A percentile compares a stretch with the other conserved stretches of the same genome.
Evolutionary conservation across 2,329 filamentous ascomycete species (phyloP).

Genomic region (Celoporthe dispersa): DNA sequence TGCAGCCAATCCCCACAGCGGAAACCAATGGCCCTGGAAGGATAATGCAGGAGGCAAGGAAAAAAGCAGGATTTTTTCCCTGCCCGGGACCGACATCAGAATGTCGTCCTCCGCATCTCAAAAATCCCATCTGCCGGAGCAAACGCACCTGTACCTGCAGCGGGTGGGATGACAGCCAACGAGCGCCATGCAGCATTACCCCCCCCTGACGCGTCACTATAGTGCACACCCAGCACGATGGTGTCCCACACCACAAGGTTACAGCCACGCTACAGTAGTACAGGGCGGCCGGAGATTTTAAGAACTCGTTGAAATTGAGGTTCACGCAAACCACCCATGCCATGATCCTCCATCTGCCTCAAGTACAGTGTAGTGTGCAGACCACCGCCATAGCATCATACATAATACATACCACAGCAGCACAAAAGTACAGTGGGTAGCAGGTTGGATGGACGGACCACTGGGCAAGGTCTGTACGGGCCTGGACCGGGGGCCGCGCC

Average conservation of each 20-base stretch:
- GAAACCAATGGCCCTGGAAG: not conserved
- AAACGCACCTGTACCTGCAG: slow-evolving; percentile 24
- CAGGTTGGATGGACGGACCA: not conserved
- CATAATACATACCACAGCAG: not conserved
- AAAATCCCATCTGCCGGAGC: slow-evolving; percentile 14
- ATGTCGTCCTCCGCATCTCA: not conserved
- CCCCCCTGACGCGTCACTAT: not conserved
- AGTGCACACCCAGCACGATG: not conserved
- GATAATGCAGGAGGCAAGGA: not conserved
- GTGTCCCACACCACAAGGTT: not conserved
- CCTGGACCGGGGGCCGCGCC: not conserved
- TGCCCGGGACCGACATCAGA: not conserved
- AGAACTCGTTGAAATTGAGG: not conserved
- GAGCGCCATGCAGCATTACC: not conserved
- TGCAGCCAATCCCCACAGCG: slow-evolving; percentile 1
- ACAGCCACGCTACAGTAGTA: not conserved
- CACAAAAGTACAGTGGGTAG: not conserved
- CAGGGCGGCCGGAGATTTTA: not conserved
- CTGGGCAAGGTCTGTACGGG: not conserved
- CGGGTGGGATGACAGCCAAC: slow-evolving; percentile 1
- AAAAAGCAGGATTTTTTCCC: not conserved
- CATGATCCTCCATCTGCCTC: too few relatives aligned
- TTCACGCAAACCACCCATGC: not conserved
- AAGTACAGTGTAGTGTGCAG: not conserved
- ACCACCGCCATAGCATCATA: not conserved